Percentiles rank a stretch among this genome's conserved stretches.
Conservation (phyloP, 192 early-diverging fungal species). For the Backusella westeae region DNA sequence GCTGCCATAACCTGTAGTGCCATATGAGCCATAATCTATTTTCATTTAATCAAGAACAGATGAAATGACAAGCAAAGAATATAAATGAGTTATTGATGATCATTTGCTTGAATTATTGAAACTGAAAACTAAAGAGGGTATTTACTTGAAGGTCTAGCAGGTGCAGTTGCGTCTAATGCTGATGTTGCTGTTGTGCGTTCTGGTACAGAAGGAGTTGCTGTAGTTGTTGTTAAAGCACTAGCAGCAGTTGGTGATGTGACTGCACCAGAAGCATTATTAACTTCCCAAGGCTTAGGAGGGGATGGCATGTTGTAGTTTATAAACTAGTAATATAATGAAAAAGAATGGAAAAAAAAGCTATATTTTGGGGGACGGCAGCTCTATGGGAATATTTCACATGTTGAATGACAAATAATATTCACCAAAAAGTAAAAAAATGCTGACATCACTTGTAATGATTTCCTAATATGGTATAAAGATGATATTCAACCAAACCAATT, state of each 20-base stretch:
- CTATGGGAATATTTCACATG: constrained; percentile 8
- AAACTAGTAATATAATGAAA: constrained; percentile 4
- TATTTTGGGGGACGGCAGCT: not conserved
- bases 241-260: constrained; percentile 33
- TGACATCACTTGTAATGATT: not conserved
- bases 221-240: constrained; percentile 26
- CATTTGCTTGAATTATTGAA: not conserved
- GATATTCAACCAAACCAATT: not conserved
- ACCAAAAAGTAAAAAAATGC: not conserved
- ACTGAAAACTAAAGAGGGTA: not conserved
- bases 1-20: constrained; percentile 37
- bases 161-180: not conserved
- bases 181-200: constrained; percentile 25
- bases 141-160: constrained; percentile 17
- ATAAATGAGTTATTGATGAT: not conserved
- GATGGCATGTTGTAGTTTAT: constrained; percentile 40
- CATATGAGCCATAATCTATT: constrained; percentile 26
- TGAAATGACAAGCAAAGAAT: not conserved
- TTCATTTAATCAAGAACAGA: not conserved
- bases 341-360: not conserved
- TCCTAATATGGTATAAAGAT: not conserved
- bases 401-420: constrained; percentile 7
- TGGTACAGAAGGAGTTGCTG: constrained; percentile 44
- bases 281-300: constrained; percentile 80
- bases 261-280: constrained; percentile 39